Conservation (phyloP, 495 filamentous ascomycete genomes). For the Penicillium macrosclerotiorum region DNA sequence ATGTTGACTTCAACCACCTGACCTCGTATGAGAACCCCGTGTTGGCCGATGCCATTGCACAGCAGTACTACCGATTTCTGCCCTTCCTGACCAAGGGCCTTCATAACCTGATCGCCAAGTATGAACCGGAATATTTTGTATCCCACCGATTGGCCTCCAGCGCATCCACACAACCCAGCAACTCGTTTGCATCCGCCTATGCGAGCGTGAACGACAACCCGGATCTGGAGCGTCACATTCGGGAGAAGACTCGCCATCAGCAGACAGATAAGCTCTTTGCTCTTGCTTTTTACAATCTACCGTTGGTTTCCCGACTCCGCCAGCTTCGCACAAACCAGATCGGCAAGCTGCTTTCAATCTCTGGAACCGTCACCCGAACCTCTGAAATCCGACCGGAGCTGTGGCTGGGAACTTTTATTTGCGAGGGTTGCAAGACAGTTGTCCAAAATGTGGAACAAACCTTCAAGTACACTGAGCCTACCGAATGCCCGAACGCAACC, state of each 20-base stretch:
- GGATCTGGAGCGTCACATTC: slow-evolving; percentile 32
- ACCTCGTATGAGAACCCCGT: slow-evolving; percentile 65
- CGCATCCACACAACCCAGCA: slow-evolving; percentile 56
- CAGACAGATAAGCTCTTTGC: slow-evolving; percentile 96
- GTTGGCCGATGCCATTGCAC: slow-evolving; percentile 78
- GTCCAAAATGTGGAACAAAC: slow-evolving; percentile 93
- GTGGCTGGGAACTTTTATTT: slow-evolving; percentile 87
- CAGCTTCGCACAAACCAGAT: slow-evolving; percentile 88
- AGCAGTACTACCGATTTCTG: slow-evolving; percentile 91
- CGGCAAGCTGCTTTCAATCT: slow-evolving; percentile 88
- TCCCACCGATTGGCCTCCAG: slow-evolving; percentile 78
- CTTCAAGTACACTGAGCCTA: slow-evolving; percentile 94
- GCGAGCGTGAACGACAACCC: slow-evolving; percentile 61
- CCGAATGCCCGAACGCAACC: slow-evolving; percentile 89
- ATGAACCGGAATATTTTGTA: slow-evolving; percentile 91
- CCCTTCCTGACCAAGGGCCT: slow-evolving; percentile 88
- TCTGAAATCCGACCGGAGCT: slow-evolving; percentile 96
- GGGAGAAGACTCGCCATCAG: slow-evolving; percentile 76
- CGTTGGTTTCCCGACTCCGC: slow-evolving; percentile 86
- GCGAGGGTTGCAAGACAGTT: slow-evolving; percentile 77
- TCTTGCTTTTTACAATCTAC: slow-evolving; percentile 94
- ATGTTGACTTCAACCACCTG: slow-evolving; percentile 93
- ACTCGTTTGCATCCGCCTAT: slow-evolving; percentile 66
- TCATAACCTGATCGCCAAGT: slow-evolving; percentile 89
- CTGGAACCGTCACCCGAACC: slow-evolving; percentile 92